Evolutionary conservation across 2,329 filamentous ascomycete species (phyloP), one percentile per base, ranked within the genome.

Genomic region (Cadophora sp.): DNA sequence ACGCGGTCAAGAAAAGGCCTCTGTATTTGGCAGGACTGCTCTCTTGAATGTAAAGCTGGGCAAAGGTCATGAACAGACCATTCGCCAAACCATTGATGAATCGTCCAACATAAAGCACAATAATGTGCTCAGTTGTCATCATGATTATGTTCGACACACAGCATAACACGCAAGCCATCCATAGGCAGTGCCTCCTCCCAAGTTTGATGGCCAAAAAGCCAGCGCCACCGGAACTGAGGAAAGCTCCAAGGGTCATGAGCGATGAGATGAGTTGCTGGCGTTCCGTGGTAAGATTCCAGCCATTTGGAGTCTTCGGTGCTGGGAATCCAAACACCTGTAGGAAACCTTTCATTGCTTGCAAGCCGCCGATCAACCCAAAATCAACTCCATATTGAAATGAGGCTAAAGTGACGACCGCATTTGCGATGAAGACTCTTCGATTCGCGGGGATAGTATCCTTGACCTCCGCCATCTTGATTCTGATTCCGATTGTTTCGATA

Each of bases 111-210:
- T 88, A 87, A 4, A 88, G 80, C 1, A 81, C 83, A 18, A 79
- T 82, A 30, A 88, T 85, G 65, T 79, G 74, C 8, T 79, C 81
- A 0, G 84, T 86, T 4, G 82, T 79, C 84, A 87, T 87, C 85
- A 87, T 87, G 71, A 87, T 80, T 22, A 85, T 77, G 67, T 86
- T 86, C 11, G 84, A 79, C 3, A 83, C 75, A 67, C 77, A 80
- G 70, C 84, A 85, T 9, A 84, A 74, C 0, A 83, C 20, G 65
- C 83, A 83, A 1, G 83, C 84, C 3, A 80, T 60, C 74, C 80
- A 83, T 13, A 86, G 75, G 62, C 81, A 81, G 1, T 73, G 55
- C 53, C 80, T 81, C 2, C 83, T 80, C n/a, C 83, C 83, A 20
- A 84, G 69, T 47, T 76, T 79, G 60, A 73, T 77, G 0, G 80